phyloP scores from a whole-genome alignment of 768 basidiomycete species.

The Tricholoma sp. region DNA sequence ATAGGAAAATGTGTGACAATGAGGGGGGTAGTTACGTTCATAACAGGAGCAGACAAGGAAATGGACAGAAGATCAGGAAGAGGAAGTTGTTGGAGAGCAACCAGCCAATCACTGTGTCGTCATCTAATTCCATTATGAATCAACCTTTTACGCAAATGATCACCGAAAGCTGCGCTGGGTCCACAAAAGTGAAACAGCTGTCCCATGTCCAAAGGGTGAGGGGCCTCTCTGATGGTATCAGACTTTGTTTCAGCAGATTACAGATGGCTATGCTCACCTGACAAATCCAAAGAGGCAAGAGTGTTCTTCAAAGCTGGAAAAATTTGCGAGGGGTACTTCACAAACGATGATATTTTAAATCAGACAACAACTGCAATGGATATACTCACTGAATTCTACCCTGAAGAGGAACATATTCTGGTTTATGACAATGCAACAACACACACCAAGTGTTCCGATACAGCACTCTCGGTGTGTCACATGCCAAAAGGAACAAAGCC shows the following conservation, averaged over 20 bases:
- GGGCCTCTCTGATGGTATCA: background rate
- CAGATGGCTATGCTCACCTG: background rate
- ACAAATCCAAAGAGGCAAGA: background rate
- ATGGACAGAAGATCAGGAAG: too few relatives aligned
- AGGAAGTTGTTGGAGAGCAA: too few relatives aligned
- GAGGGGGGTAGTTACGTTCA: too few relatives aligned
- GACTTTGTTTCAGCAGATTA: constrained; percentile 12
- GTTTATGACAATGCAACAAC: constrained; percentile 12
- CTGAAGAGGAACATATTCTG: background rate
- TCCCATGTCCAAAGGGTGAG: background rate
- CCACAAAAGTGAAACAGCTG: background rate
- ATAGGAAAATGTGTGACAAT: too few relatives aligned
- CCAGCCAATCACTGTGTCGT: too few relatives aligned
- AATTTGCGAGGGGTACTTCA: constrained; percentile 1
- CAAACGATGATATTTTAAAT: background rate
- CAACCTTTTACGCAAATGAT: background rate
- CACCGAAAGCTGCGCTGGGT: background rate
- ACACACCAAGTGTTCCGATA: background rate
- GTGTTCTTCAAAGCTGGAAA: background rate
- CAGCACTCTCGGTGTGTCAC: too few relatives aligned
- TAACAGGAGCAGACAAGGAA: too few relatives aligned
- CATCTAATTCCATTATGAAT: background rate
- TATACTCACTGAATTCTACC: background rate
- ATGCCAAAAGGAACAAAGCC: background rate
- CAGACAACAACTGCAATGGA: background rate